A percentile compares a stretch with the other conserved stretches of the same genome.
Evolutionary conservation across 768 basidiomycete species (phyloP).

Genomic region (Termitomyces sp.): DNA sequence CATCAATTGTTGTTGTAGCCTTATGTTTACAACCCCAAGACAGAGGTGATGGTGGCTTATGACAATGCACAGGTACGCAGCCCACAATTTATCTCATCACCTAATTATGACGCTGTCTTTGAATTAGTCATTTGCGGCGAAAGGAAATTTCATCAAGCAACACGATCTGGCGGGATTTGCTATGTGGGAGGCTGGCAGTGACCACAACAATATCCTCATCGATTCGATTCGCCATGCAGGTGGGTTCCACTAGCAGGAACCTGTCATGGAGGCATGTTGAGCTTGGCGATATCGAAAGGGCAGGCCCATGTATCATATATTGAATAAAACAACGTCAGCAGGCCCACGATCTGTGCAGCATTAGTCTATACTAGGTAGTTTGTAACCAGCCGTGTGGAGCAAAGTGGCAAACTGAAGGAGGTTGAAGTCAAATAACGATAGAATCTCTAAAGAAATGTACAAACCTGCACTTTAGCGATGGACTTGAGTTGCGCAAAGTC

Average conservation of each 20-base stretch:
- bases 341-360: neutral
- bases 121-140: conserved; percentile 40
- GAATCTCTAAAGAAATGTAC: conserved; percentile 15
- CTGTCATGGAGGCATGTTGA: neutral
- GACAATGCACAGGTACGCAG: conserved; percentile 40
- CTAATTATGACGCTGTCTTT: neutral
- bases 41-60: conserved; percentile 48
- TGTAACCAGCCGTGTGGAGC: conserved; percentile 67
- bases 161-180: conserved; percentile 59
- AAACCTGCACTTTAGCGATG: conserved; percentile 86
- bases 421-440: neutral
- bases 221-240: conserved; percentile 37
- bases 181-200: conserved; percentile 75
- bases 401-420: conserved; percentile 61
- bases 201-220: conserved; percentile 47
- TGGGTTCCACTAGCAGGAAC: conserved; percentile 20
- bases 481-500: conserved; percentile 79
- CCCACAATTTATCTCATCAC: neutral
- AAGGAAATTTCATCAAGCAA: conserved; percentile 58
- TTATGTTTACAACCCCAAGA: conserved; percentile 41
- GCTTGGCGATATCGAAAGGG: neutral
- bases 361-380: conserved; percentile 26
- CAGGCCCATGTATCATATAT: neutral
- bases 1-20: conserved; percentile 27
- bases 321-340: neutral